Conservation (phyloP, 768 basidiomycete genomes). For the Panellus pusillus region DNA sequence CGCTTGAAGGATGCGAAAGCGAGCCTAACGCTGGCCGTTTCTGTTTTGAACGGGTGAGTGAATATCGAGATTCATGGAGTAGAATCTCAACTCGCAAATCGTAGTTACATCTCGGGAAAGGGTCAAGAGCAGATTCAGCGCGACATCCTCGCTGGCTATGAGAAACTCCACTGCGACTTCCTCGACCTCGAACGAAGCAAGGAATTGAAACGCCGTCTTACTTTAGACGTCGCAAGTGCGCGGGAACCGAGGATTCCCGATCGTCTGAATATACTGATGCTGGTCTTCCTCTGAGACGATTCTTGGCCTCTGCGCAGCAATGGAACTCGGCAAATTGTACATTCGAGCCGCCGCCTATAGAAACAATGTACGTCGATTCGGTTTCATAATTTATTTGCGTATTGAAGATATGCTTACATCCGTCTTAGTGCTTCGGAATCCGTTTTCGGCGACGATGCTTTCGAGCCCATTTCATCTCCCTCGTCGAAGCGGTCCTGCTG, state of each 20-base stretch:
- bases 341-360: neutral
- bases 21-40: neutral
- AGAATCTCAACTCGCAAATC: neutral
- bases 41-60: neutral
- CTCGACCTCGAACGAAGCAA: neutral
- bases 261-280: neutral
- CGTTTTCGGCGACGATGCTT: neutral
- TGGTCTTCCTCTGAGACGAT: neutral
- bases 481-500: neutral
- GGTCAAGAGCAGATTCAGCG: neutral
- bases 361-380: neutral
- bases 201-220: neutral
- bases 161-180: neutral
- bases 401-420: neutral
- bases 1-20: slow-evolving; percentile 1
- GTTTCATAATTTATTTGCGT: neutral
- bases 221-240: neutral
- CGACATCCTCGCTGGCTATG: neutral
- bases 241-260: neutral
- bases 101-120: neutral
- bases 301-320: slow-evolving; percentile 1
- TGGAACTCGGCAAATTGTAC: neutral
- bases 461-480: neutral
- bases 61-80: neutral
- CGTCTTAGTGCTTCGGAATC: neutral